Evolutionary conservation across 1,284 basidiomycete genomes (phyloP).

Genomic region (Ganoderma meredithae): DNA sequence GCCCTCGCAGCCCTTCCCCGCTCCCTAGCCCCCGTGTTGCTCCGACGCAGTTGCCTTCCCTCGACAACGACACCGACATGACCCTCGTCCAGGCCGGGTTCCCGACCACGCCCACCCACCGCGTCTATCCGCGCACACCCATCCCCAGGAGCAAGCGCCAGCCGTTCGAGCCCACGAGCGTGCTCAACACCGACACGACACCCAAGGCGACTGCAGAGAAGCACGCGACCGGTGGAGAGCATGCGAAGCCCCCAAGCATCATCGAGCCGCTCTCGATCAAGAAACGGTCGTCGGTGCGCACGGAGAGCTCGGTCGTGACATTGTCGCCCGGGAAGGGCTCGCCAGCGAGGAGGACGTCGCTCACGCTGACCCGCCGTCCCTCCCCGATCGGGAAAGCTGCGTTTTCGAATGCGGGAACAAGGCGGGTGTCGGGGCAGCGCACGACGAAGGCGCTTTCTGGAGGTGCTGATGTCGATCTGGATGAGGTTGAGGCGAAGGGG

Average conservation of each 20-base stretch:
- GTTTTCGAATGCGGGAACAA: constrained; percentile 39
- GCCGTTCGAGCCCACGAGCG: constrained; percentile 56
- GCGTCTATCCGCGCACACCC: constrained; percentile 44
- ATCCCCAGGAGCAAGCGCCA: constrained; percentile 75
- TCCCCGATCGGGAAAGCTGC: constrained; percentile 36
- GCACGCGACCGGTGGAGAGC: constrained; percentile 10
- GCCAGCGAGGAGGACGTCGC: constrained; percentile 50
- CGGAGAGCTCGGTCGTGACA: constrained; percentile 31
- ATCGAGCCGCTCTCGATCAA: constrained; percentile 81
- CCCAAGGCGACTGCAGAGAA: constrained; percentile 48
- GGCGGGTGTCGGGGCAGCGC: constrained; percentile 61
- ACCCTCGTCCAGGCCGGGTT: constrained; percentile 43
- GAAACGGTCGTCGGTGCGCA: constrained; percentile 73
- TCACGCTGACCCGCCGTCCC: constrained; percentile 28
- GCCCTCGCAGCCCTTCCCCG: constrained; percentile 77
- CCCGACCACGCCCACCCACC: constrained; percentile 40
- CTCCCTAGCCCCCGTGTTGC: constrained; percentile 11
- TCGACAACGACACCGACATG: constrained; percentile 54
- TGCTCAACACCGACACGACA: constrained; percentile 54
- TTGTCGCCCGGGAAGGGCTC: constrained; percentile 38
- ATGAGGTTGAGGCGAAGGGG: constrained; percentile 37
- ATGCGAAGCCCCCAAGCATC: constrained; percentile 24
- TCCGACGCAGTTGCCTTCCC: constrained; percentile 42
- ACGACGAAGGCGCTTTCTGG: constrained; percentile 27
- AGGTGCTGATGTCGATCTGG: constrained; percentile 46